A percentile compares a stretch with the other conserved stretches of the same genome.
These are phyloP conservation scores for Colletotrichum sp. DNA, from an alignment of 2,329 filamentous ascomycete genomes.

Conservation along the genomic window DNA sequence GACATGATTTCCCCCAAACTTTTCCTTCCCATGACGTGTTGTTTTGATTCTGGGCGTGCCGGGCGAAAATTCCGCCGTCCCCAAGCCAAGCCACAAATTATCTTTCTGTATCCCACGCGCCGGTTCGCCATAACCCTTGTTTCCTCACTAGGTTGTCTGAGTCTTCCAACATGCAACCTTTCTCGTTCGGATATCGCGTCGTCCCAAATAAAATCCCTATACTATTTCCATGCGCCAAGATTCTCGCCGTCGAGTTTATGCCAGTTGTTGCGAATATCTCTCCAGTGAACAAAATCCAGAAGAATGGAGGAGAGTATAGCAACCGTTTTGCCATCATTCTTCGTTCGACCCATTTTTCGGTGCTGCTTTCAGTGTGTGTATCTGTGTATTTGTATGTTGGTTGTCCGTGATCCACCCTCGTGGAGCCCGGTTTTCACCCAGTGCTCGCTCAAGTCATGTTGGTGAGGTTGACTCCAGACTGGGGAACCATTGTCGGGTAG, in stretches of 20 bases:
- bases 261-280: background rate
- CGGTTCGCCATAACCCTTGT: constrained; percentile 11
- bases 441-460: constrained; percentile 21
- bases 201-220: background rate
- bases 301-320: background rate
- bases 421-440: background rate
- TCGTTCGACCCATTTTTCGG: background rate
- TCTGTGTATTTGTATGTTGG: background rate
- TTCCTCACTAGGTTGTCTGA: background rate
- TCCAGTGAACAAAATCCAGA: background rate
- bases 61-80: background rate
- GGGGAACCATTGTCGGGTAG: constrained; percentile 56
- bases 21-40: constrained; percentile 12
- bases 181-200: background rate
- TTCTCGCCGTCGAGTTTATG: background rate
- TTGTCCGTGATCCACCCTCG: background rate
- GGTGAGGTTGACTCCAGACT: constrained; percentile 52
- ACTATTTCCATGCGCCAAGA: background rate
- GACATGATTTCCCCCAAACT: constrained; percentile 1
- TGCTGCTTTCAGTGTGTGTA: background rate
- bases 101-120: constrained; percentile 5
- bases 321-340: background rate
- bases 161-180: background rate
- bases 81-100: background rate
- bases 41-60: background rate